A percentile compares a stretch with the other conserved stretches of the same genome.
These are phyloP conservation scores for Phaffia australis DNA, from an alignment of 768 basidiomycete species.

Conservation along the genomic window DNA sequence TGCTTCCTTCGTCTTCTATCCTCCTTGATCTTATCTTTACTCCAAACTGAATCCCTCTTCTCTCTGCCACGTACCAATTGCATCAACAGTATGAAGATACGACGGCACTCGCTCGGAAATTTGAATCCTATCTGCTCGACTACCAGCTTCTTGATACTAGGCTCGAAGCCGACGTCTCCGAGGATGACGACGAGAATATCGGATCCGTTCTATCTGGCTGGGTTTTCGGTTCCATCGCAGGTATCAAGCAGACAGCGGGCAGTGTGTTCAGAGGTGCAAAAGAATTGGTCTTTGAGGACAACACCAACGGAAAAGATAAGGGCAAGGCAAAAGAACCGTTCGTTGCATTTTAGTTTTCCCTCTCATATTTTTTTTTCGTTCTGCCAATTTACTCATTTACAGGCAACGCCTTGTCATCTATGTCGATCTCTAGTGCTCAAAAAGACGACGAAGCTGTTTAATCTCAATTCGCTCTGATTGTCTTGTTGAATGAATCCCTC, in stretches of 20 bases:
- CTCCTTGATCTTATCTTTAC: background rate
- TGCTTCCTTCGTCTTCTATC: background rate
- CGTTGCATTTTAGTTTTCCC: too few relatives aligned
- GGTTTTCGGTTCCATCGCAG: background rate
- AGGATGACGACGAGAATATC: constrained; percentile 14
- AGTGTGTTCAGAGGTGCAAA: constrained; percentile 6
- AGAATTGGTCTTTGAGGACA: constrained; percentile 3
- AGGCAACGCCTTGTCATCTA: too few relatives aligned
- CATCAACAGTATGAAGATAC: constrained; percentile 10
- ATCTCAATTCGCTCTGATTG: too few relatives aligned
- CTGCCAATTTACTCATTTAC: too few relatives aligned
- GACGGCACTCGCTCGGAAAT: constrained; percentile 15
- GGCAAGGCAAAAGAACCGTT: too few relatives aligned
- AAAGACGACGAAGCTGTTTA: too few relatives aligned
- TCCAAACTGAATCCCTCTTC: background rate
- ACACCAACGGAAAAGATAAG: too few relatives aligned
- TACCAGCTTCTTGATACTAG: constrained; percentile 22
- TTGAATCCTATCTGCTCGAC: constrained; percentile 14
- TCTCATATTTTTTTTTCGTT: too few relatives aligned
- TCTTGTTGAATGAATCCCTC: too few relatives aligned
- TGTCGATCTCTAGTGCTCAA: too few relatives aligned
- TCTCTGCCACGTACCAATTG: background rate
- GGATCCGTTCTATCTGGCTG: constrained; percentile 9
- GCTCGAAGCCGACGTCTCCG: background rate
- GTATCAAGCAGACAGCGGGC: constrained; percentile 1